phyloP scores from a whole-genome alignment of 1,284 basidiomycete genomes.

The Tilletia horrida region DNA sequence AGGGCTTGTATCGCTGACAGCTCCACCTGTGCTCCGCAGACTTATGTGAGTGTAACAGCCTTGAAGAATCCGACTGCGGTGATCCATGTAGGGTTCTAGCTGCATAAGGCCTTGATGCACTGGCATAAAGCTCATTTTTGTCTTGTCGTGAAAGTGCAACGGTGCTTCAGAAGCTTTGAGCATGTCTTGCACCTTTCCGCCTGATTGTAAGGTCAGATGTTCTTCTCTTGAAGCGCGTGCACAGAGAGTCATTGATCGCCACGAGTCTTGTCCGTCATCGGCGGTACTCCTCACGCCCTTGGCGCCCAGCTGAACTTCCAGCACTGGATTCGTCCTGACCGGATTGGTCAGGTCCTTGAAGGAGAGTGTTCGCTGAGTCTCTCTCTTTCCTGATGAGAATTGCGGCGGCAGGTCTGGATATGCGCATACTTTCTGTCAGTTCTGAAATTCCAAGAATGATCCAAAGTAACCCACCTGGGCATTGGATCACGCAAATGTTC shows the following conservation, averaged over 20 bases:
- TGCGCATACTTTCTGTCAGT: not conserved
- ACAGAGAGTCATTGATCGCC: not conserved
- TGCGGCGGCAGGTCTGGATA: not conserved
- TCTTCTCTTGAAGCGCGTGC: not conserved
- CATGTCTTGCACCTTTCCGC: not conserved
- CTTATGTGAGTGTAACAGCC: no score
- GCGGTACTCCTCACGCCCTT: not conserved
- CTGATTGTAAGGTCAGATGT: not conserved
- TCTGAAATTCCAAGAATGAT: not conserved
- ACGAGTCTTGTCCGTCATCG: not conserved
- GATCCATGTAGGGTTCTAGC: no score
- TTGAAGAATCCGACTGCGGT: no score
- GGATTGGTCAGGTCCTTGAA: not conserved
- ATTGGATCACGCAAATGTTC: not conserved
- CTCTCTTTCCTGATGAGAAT: not conserved
- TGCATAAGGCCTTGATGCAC: no score
- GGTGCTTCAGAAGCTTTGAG: not conserved
- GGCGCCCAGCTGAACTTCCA: not conserved
- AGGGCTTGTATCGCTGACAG: no score
- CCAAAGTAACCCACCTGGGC: not conserved
- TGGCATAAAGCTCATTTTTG: not conserved
- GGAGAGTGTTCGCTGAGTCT: not conserved
- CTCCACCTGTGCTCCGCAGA: no score
- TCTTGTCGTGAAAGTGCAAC: not conserved
- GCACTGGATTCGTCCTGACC: constrained; percentile 1